Evolutionary conservation across 2,329 filamentous ascomycete genomes (phyloP).

Genomic region (Macroventuria anomochaeta): DNA sequence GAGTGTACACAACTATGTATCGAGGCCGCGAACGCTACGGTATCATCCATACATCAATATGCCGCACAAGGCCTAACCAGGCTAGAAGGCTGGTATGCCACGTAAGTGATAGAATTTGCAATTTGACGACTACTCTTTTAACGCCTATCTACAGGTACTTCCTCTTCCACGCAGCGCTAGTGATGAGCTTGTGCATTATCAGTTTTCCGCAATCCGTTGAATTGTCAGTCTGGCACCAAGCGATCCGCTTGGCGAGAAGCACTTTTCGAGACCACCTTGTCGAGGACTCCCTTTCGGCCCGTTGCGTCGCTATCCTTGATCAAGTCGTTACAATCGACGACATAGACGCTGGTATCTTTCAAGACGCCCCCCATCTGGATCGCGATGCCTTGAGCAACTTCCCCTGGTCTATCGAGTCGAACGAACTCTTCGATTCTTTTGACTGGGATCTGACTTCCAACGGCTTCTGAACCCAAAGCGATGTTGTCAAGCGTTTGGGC

Average conservation of each 20-base stretch:
- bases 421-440: slow-evolving; percentile 34
- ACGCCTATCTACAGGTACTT: slow-evolving; percentile 24
- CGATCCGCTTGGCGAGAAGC: slow-evolving; percentile 29
- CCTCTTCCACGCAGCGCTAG: slow-evolving; percentile 34
- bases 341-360: slow-evolving; percentile 23
- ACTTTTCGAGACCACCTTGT: slow-evolving; percentile 31
- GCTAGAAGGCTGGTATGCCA: slow-evolving; percentile 36
- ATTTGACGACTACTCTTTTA: background rate
- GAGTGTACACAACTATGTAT: slow-evolving; percentile 33
- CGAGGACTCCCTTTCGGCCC: slow-evolving; percentile 33
- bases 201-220: slow-evolving; percentile 29
- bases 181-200: slow-evolving; percentile 35
- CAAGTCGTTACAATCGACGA: slow-evolving; percentile 32
- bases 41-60: slow-evolving; percentile 33
- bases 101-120: slow-evolving; percentile 22
- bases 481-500: background rate
- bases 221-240: slow-evolving; percentile 26
- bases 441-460: slow-evolving; percentile 33
- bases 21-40: slow-evolving; percentile 34
- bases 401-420: slow-evolving; percentile 35
- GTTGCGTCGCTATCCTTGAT: slow-evolving; percentile 35
- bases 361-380: slow-evolving; percentile 25
- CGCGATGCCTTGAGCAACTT: slow-evolving; percentile 31
- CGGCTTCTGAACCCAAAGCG: slow-evolving; percentile 13
- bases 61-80: slow-evolving; percentile 27